Base-by-base conservation (phyloP, 2,329 filamentous ascomycete genomes). In the Venturia effusa region DNA sequence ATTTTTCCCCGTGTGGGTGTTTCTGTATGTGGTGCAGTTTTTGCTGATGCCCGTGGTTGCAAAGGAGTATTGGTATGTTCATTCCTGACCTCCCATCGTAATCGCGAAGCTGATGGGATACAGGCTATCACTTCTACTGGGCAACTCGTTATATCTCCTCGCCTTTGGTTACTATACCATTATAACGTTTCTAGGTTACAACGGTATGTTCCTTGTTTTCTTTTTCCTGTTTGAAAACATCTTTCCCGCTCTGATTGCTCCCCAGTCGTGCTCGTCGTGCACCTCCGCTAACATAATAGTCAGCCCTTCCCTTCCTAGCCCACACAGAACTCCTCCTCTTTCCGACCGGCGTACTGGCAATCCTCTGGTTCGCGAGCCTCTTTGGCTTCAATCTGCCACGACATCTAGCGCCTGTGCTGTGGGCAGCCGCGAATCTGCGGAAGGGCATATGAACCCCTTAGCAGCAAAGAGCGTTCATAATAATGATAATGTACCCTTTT, bases 131-230 rank as follows among this genome's bases (percentile, higher is more conserved):
- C 76, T 83, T 27, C 81, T 88, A 66, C 77, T 88, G 41, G 84
- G 84, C 34, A 88, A 88, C 70, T 81, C 84, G 1, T 79, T 88
- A 67, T 88, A 88, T 69, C 78, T 88, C n/a, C 77, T 85, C 43
- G 86, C 85, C 0, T 74, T 87, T 61, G 80, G 80, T 34, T 88
- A 88, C 74, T 88, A 88, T 74, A 85, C 83, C 70, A 81, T 88
- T 68, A 86, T 88, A 69, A 86, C 83, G 10, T 88, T 88, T 71
- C 76, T 88, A 54, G 86, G 86, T 40, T 88, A 88, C 73, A 88
- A 88, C 69, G 79, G 78, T 79, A 71, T 55, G 71, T 68, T 34
- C 39, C 57, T 13, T 32, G 8, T 41, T 8, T n/a, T n/a, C n/a
- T n/a, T n/a, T n/a, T n/a, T n/a, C n/a, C n/a, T n/a, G n/a, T n/a